Base-by-base conservation (phyloP, 257 asterid species). In the Przewalskia tangutica region DNA sequence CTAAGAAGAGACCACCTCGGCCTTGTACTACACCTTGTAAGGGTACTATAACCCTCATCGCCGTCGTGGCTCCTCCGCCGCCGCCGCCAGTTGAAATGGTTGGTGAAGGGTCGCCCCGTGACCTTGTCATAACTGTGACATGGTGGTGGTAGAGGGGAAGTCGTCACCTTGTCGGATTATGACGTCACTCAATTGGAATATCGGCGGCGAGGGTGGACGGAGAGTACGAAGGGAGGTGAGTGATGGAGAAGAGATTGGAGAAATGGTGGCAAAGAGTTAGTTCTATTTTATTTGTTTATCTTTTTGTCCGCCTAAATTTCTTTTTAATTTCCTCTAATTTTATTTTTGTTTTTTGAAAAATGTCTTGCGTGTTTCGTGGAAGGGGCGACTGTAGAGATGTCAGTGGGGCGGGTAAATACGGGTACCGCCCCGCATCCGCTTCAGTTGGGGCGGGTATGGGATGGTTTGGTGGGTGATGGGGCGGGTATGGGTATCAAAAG, bases 11-110 rank as follows among this genome's bases (percentile, higher is more conserved):
- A 42, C 97, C 97, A 7, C 94, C 97, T 42, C 93, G 85, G 84
- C 97, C 94, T 84, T 92, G 92, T 38, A 92, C 93, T 54, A 90
- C 83, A 23, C 93, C 94, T 80, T 90, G 94, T 83, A 90, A 86
- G 86, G 95, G 97, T 20, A 92, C 97, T 64, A 92, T 89, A 32
- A 92, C 91, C 93, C 94, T 89, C 97, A 92, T 92, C 84, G 86
- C 91, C 81, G 90, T 84, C 85, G 90, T 27, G 32, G 32, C 32
- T 27, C 32, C 32, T 27, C 32, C 85, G 17, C 84, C 87, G 42
- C 86, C 73, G 85, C 88, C 88, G 79, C 88, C 90, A 66, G 85
- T 84, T 11, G 80, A 27, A 79, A 73, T 79, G 84, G 85, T 60
- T 86, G 84, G 40, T 83, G 16, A 80, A 42, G 60, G 23, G 44